Evolutionary conservation across 441 rosid species (phyloP).

Genomic region (Viola pubescens): DNA sequence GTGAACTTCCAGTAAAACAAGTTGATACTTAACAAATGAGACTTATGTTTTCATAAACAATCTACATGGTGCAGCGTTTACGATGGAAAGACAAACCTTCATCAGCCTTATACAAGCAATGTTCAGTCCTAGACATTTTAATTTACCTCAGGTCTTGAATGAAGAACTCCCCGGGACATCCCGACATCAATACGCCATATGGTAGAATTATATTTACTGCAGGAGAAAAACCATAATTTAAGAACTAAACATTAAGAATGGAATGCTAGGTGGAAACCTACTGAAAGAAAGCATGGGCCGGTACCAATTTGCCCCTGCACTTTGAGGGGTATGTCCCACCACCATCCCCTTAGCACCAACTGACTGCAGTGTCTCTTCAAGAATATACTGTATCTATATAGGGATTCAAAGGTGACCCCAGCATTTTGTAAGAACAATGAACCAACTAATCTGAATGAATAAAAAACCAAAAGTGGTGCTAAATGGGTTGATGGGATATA

Average conservation of each 20-base stretch:
- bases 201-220: slow-evolving; percentile 69
- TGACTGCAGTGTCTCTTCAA: slow-evolving; percentile 56
- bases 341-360: slow-evolving; percentile 83
- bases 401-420: neutral
- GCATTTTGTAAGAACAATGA: neutral
- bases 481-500: neutral
- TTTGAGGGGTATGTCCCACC: slow-evolving; percentile 96
- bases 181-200: slow-evolving; percentile 94
- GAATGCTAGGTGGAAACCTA: neutral
- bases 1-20: neutral
- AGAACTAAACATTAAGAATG: neutral
- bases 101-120: neutral
- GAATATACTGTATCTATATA: slow-evolving; percentile 44
- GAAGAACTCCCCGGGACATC: slow-evolving; percentile 91
- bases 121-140: neutral
- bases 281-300: neutral
- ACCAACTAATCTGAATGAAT: too few species aligned
- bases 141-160: slow-evolving; percentile 88
- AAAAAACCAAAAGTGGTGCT: too few species aligned
- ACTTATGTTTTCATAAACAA: too few species aligned
- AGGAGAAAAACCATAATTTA: slow-evolving; percentile 7
- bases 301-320: slow-evolving; percentile 74
- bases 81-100: neutral
- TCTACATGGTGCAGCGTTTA: neutral
- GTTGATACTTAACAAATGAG: neutral